Conservation (phyloP, 139 green algal genomes). For the Bryopsis sp. region DNA sequence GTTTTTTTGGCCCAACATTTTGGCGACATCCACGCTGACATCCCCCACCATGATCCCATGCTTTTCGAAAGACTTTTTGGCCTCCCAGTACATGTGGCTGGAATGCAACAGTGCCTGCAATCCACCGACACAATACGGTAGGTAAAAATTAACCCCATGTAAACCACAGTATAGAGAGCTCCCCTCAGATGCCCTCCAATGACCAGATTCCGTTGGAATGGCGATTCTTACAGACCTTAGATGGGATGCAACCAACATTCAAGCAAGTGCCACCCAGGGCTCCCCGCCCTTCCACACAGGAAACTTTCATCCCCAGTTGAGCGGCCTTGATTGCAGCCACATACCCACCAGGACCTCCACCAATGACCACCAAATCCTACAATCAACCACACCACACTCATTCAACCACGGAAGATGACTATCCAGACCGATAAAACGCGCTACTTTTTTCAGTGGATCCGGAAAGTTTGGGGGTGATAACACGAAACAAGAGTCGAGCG, state of each 20-base stretch:
- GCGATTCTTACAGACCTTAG: constrained; percentile 50
- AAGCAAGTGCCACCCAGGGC: constrained; percentile 92
- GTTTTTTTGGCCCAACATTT: constrained; percentile 93
- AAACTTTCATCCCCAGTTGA: constrained; percentile 90
- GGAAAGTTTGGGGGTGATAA: too few relatives aligned
- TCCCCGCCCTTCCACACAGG: constrained; percentile 91
- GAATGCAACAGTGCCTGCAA: constrained; percentile 86
- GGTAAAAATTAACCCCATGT: too few relatives aligned
- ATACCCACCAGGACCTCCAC: constrained; percentile 94
- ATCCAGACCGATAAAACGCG: too few relatives aligned
- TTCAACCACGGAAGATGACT: too few relatives aligned
- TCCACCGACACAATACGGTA: too few relatives aligned
- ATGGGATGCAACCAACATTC: constrained; percentile 97
- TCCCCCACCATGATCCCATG: constrained; percentile 71
- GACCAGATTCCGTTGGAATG: constrained; percentile 10
- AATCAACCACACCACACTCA: too few relatives aligned
- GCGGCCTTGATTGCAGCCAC: constrained; percentile 96
- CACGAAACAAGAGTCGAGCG: too few relatives aligned
- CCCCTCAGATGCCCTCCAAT: not conserved
- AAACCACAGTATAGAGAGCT: too few relatives aligned
- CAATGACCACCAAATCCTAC: constrained; percentile 92
- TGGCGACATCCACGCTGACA: constrained; percentile 37
- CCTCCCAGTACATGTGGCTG: constrained; percentile 88
- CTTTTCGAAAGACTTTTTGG: constrained; percentile 68
- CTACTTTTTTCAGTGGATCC: too few relatives aligned